Percentiles rank a stretch among this genome's conserved stretches.
Conservation (phyloP, 768 basidiomycete species). For the Vararia minispora region DNA sequence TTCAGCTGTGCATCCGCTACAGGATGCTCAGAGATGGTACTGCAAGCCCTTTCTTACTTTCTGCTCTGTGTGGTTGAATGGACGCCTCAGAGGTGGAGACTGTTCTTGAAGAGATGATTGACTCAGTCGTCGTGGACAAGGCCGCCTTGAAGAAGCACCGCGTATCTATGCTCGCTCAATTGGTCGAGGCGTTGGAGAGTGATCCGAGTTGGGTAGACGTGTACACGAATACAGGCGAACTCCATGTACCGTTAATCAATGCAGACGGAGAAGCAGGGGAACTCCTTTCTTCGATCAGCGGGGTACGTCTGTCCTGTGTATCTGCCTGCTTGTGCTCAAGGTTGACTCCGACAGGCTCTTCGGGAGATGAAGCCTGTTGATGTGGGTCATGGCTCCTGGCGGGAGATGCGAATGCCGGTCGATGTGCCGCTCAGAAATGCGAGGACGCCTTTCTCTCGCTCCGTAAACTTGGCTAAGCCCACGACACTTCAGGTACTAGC, state of each 20-base stretch:
- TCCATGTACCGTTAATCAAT: conserved; percentile 38
- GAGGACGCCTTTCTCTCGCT: conserved; percentile 5
- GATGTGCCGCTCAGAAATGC: conserved; percentile 79
- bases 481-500: conserved; percentile 45
- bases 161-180: conserved; percentile 31
- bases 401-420: conserved; percentile 71
- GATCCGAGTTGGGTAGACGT: conserved; percentile 59
- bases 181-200: conserved; percentile 49
- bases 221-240: conserved; percentile 62
- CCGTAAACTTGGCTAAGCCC: conserved; percentile 2
- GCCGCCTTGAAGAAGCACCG: conserved; percentile 26
- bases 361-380: conserved; percentile 29
- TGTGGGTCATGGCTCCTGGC: conserved; percentile 39
- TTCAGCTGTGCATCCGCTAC: conserved; percentile 60
- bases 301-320: conserved; percentile 27
- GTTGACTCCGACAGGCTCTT: conserved; percentile 19
- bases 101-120: conserved; percentile 41
- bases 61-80: not conserved
- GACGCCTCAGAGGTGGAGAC: conserved; percentile 51
- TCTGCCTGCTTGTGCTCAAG: conserved; percentile 17
- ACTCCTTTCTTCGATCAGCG: conserved; percentile 18
- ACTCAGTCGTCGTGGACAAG: conserved; percentile 27
- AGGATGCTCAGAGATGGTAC: conserved; percentile 82
- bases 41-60: conserved; percentile 3
- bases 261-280: conserved; percentile 20